phyloP scores from a whole-genome alignment of 495 filamentous ascomycete species.

The Choiromyces venosus region DNA sequence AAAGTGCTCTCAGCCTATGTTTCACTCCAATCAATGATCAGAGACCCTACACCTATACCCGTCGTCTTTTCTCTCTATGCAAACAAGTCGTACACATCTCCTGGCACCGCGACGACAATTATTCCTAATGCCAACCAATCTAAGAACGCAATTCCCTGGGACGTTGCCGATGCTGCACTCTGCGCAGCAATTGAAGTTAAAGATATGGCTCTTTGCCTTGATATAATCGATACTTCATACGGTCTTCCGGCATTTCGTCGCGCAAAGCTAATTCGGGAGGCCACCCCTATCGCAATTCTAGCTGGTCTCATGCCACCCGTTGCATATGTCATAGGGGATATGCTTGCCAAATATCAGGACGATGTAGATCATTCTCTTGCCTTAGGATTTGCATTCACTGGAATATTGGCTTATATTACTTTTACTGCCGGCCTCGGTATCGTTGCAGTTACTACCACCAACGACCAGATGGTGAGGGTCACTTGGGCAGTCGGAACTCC shows the following conservation, averaged over 20 bases:
- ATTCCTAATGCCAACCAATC: constrained; percentile 61
- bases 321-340: constrained; percentile 60
- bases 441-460: constrained; percentile 75
- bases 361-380: constrained; percentile 65
- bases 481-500: constrained; percentile 78
- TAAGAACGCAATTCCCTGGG: constrained; percentile 63
- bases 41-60: constrained; percentile 66
- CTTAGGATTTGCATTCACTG: constrained; percentile 71
- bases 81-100: constrained; percentile 64
- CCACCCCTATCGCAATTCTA: constrained; percentile 28
- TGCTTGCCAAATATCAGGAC: constrained; percentile 57
- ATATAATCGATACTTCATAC: constrained; percentile 74
- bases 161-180: constrained; percentile 64
- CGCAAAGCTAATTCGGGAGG: constrained; percentile 54
- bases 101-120: constrained; percentile 54
- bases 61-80: constrained; percentile 76
- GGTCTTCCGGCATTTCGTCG: constrained; percentile 64
- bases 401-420: constrained; percentile 71
- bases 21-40: constrained; percentile 62
- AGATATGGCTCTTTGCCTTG: constrained; percentile 68
- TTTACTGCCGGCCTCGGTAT: constrained; percentile 72
- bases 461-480: constrained; percentile 91
- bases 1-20: constrained; percentile 64
- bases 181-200: constrained; percentile 68
- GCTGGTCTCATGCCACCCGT: constrained; percentile 59